Base-by-base conservation (phyloP, 208 protist species). In the Trypanosomatidae sp. region DNA sequence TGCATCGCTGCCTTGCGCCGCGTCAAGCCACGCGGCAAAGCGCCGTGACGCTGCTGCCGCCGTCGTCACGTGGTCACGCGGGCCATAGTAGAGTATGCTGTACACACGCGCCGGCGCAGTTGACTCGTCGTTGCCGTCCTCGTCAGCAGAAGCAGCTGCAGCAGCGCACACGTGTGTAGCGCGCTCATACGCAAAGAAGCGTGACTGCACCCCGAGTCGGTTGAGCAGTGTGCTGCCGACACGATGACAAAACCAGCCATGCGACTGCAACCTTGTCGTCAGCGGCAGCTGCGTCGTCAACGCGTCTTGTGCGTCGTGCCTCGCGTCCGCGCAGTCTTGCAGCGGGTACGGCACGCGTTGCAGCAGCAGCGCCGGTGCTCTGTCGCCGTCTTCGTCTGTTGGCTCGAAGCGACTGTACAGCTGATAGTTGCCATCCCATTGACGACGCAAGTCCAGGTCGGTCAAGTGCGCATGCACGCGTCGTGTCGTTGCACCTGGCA, bases 391-490 rank as follows among this genome's bases (percentile, higher is more conserved):
- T 5, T 21, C 43, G 3, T 33, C 23, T 13, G 21, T 54, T 13
- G 61, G 24, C n/a, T n/a, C n/a, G 41, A 62, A 73, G 15, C 48
- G 53, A 21, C 60, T 51, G 43, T 74, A 85, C 26, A 62, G 55
- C 15, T 45, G 55, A 49, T 85, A 85, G 53, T 85, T 80, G 2
- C 21, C 35, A 43, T 85, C 75, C 75, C 75, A 85, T 8, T 41
- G 15, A 10, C 23, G 39, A 0, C 75, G 57, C 30, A 66, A n/a
- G 23, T 56, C 11, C 15, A 79, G 25, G 33, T 80, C 67, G 2
- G 67, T 73, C 38, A 85, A 61, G 25, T 60, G 53, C 6, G 43
- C 27, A 33, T 65, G 69, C 6, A 77, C 57, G 18, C 61, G 43
- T 0, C 46, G 24, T 1, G 70, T 61, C 1, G 55, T 13, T 1